Evolutionary conservation across 2,329 filamentous ascomycete species (phyloP).

Genomic region (Hymenoscyphus scutula): DNA sequence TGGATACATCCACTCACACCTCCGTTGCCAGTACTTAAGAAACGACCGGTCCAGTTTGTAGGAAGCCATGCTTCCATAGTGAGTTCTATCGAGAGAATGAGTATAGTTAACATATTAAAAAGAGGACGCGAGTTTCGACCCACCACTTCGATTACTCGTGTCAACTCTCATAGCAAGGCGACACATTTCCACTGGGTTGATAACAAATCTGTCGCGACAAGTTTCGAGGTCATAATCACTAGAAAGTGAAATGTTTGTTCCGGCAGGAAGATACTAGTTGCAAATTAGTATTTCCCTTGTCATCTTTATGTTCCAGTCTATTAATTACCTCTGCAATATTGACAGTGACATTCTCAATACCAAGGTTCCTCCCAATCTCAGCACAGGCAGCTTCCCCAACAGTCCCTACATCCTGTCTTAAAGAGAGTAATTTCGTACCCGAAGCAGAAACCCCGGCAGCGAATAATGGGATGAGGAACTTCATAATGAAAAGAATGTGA

Average conservation of each 20-base stretch:
- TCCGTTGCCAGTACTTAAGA: conserved; percentile 38
- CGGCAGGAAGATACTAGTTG: conserved; percentile 6
- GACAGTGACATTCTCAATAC: conserved; percentile 11
- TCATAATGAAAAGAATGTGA: not conserved
- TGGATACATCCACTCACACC: conserved; percentile 29
- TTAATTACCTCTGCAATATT: conserved; percentile 7
- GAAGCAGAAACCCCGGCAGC: not conserved
- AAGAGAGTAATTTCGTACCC: not conserved
- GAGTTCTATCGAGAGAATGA: conserved; percentile 12
- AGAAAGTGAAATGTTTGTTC: not conserved
- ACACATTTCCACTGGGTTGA: conserved; percentile 12
- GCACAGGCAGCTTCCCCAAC: conserved; percentile 1
- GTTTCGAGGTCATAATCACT: not conserved
- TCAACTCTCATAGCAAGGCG: conserved; percentile 14
- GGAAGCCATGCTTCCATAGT: conserved; percentile 34
- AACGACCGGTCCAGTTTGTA: conserved; percentile 43
- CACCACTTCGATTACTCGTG: conserved; percentile 10
- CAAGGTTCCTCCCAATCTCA: conserved; percentile 1
- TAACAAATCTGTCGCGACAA: not conserved
- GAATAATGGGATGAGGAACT: not conserved
- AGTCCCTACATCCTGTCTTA: not conserved
- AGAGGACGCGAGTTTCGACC: not conserved
- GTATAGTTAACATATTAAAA: not conserved
- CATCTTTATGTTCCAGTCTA: too few species aligned
- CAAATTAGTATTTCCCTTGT: not conserved